phyloP scores from a whole-genome alignment of 225 moss, liverwort and hornwort species.

The Physcomitrium patens region DNA sequence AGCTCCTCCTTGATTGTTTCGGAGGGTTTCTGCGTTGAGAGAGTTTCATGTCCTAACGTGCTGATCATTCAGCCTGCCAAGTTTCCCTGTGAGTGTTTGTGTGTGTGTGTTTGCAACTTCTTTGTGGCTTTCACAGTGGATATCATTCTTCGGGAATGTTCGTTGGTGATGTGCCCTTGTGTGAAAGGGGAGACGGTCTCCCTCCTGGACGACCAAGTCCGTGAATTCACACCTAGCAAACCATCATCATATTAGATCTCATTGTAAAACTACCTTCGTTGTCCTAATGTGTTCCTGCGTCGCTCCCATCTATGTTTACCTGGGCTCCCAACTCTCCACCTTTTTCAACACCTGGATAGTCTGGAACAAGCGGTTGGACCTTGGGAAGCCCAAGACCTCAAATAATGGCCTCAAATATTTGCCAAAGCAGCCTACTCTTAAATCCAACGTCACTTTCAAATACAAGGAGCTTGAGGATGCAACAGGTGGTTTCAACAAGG shows the following conservation, averaged over 20 bases:
- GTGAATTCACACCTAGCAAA: constrained; percentile 3
- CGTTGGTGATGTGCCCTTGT: too few species aligned
- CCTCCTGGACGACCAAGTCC: constrained; percentile 20
- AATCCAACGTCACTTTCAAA: constrained; percentile 47
- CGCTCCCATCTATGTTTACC: constrained; percentile 54
- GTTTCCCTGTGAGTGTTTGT: too few species aligned
- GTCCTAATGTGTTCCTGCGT: constrained; percentile 59
- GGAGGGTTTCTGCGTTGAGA: too few species aligned
- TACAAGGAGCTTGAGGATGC: constrained; percentile 53
- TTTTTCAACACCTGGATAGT: constrained; percentile 33
- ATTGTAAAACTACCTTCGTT: not conserved
- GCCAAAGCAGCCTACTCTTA: constrained; percentile 38
- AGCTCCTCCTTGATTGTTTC: too few species aligned
- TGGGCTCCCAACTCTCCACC: constrained; percentile 47
- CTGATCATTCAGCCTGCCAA: too few species aligned
- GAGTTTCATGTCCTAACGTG: too few species aligned
- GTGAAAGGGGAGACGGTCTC: not conserved
- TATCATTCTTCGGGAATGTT: too few species aligned
- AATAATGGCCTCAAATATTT: constrained; percentile 22
- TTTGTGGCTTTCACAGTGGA: too few species aligned
- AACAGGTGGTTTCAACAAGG: constrained; percentile 46
- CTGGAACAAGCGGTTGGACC: constrained; percentile 46
- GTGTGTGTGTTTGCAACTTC: too few species aligned
- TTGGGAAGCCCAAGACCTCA: constrained; percentile 32
- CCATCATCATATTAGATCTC: not conserved